Percentiles rank a stretch among this genome's conserved stretches.
Evolutionary conservation across 169 alveolate species (phyloP).

Genomic region (Eimeria falciformis): DNA sequence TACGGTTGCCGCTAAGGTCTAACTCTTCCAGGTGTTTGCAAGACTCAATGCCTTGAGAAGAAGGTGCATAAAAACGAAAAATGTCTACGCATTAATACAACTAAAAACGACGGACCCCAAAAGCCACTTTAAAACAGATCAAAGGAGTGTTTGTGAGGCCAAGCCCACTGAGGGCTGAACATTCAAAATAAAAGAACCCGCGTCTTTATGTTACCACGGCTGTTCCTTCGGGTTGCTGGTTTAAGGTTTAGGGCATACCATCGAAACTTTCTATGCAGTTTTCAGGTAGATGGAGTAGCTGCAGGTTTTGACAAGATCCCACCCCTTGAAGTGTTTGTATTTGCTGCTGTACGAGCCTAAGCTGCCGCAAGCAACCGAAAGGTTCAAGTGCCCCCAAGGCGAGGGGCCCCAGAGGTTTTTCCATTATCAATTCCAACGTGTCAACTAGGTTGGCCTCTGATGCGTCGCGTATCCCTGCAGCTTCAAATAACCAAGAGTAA

Average conservation of each 20-base stretch:
- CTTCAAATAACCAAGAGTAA: constrained; percentile 23
- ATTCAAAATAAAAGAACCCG: too few relatives aligned
- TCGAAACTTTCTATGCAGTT: constrained; percentile 21
- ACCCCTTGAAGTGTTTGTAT: not conserved
- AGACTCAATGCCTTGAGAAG: constrained; percentile 15
- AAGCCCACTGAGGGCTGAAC: too few relatives aligned
- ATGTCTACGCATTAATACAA: not conserved
- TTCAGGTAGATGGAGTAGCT: constrained; percentile 61
- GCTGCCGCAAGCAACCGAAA: constrained; percentile 58
- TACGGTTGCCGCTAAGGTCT: constrained; percentile 51
- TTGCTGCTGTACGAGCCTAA: constrained; percentile 62
- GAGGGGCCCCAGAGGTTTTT: constrained; percentile 23
- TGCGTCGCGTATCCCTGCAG: constrained; percentile 47
- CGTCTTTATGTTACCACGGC: too few relatives aligned
- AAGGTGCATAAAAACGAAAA: not conserved
- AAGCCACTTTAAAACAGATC: not conserved
- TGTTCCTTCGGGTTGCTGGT: too few relatives aligned
- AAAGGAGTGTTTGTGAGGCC: too few relatives aligned
- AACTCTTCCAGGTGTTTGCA: constrained; percentile 47
- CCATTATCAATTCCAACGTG: constrained; percentile 54
- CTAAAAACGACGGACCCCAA: not conserved
- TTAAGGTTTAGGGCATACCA: not conserved
- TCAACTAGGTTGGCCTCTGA: constrained; percentile 54
- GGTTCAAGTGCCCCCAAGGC: constrained; percentile 44
- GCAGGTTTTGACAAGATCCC: constrained; percentile 43